These are phyloP conservation scores for Pseudomassariella vexata DNA, from an alignment of 2,329 filamentous ascomycete species.

Conservation along the genomic window DNA sequence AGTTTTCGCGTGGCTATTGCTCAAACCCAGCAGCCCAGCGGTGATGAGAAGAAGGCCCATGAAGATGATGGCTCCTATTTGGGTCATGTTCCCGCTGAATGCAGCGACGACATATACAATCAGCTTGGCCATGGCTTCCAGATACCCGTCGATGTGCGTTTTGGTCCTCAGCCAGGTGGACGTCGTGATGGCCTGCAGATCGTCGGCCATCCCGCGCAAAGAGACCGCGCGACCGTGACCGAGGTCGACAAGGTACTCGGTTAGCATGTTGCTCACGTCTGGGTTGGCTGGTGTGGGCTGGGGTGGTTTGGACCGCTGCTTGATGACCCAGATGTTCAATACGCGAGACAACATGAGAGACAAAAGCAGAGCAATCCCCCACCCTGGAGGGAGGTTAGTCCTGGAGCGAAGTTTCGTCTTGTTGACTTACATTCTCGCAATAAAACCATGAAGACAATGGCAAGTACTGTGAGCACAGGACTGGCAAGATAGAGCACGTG, in stretches of 20 bases:
- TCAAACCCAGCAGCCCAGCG: conserved; percentile 46
- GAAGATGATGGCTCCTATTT: conserved; percentile 45
- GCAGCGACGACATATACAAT: conserved; percentile 53
- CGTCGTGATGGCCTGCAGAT: conserved; percentile 54
- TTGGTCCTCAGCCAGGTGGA: conserved; percentile 49
- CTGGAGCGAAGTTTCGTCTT: no score
- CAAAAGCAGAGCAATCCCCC: conserved; percentile 40
- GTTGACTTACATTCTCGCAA: conserved; percentile 37
- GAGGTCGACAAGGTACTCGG: conserved; percentile 47
- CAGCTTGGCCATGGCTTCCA: conserved; percentile 48
- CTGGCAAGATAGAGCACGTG: conserved; percentile 42
- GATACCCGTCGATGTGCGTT: conserved; percentile 42
- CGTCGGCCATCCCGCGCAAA: conserved; percentile 46
- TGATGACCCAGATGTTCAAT: conserved; percentile 52
- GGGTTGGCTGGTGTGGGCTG: conserved; percentile 11
- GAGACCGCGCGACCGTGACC: conserved; percentile 44
- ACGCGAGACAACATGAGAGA: conserved; percentile 48
- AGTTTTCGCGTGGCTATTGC: conserved; percentile 42
- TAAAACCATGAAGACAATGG: conserved; percentile 38
- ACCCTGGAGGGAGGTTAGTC: conserved; percentile 27
- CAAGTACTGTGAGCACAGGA: conserved; percentile 38
- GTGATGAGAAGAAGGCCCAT: conserved; percentile 45
- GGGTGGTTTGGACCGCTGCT: conserved; percentile 33
- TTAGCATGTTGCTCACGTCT: conserved; percentile 18
- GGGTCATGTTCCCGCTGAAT: conserved; percentile 48